These are phyloP conservation scores for Diophrys appendiculata DNA, from an alignment of 73 alveolate genomes.

Conservation along the genomic window DNA sequence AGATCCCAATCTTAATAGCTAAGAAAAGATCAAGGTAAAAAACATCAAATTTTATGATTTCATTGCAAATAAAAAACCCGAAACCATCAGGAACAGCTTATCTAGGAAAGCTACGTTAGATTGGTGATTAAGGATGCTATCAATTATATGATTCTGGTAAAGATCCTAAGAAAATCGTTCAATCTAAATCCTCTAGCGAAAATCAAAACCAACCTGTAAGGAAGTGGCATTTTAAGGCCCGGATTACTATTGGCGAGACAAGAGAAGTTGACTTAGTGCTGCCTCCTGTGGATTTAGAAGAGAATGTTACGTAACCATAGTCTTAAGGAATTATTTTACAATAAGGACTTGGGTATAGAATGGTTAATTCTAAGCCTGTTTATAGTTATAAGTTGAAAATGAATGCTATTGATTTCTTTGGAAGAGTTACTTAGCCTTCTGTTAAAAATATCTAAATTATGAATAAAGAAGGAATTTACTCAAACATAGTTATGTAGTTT, in stretches of 20 bases:
- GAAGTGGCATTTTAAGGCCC: background rate
- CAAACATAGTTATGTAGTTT: constrained; percentile 57
- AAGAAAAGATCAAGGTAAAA: constrained; percentile 1
- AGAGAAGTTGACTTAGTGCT: background rate
- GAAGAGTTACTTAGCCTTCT: background rate
- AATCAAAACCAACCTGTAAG: background rate
- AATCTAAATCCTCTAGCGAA: too few relatives aligned
- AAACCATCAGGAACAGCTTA: constrained; percentile 3
- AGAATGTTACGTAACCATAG: background rate
- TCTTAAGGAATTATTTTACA: background rate
- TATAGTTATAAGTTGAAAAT: background rate
- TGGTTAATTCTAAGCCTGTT: background rate
- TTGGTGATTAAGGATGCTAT: background rate
- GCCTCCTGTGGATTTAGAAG: background rate
- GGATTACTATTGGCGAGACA: background rate
- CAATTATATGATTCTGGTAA: constrained; percentile 1
- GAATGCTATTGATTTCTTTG: background rate
- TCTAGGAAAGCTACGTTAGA: constrained; percentile 2
- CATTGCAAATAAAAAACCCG: constrained; percentile 7
- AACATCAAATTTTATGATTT: constrained; percentile 10
- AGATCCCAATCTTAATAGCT: background rate
- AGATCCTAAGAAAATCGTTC: constrained; percentile 3
- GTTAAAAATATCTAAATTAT: background rate
- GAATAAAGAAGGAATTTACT: background rate
- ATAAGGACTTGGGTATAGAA: background rate